Conservation (phyloP, 257 asterid species). For the Knoxia roxburghii region DNA sequence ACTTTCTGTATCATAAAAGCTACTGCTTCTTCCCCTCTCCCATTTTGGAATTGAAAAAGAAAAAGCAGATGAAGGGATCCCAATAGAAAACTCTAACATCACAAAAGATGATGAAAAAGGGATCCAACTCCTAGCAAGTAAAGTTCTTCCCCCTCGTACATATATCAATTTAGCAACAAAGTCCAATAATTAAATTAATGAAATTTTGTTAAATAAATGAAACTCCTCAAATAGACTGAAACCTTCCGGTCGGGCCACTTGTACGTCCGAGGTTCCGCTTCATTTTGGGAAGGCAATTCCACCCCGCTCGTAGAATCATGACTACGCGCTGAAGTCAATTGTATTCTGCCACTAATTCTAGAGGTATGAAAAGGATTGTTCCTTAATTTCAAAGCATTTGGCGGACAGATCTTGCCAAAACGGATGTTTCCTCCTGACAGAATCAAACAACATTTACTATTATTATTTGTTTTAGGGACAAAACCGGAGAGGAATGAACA, state of each 20-base stretch:
- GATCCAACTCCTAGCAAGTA: background rate
- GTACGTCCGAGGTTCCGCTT: constrained; percentile 33
- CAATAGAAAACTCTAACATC: background rate
- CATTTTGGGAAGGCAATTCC: constrained; percentile 28
- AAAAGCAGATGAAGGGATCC: background rate
- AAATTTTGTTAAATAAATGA: too few species aligned
- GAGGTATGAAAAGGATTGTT: background rate
- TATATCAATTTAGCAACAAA: background rate
- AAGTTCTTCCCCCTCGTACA: background rate
- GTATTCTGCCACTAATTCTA: constrained; percentile 2
- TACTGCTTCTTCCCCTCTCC: background rate
- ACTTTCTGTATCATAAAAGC: background rate
- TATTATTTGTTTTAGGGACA: too few species aligned
- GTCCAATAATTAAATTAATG: background rate
- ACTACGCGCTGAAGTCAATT: constrained; percentile 7
- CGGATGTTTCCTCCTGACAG: constrained; percentile 9
- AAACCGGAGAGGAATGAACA: background rate
- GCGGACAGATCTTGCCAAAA: background rate
- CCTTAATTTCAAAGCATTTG: background rate
- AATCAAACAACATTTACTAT: background rate
- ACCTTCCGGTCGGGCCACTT: constrained; percentile 76
- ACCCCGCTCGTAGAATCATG: constrained; percentile 19
- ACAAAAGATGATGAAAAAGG: background rate
- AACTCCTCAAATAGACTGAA: background rate
- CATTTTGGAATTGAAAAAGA: background rate